Evolutionary conservation across 768 basidiomycete species (phyloP), one percentile per base, ranked within the genome.

Genomic region (Cystobasidiopsis lactophilus): DNA sequence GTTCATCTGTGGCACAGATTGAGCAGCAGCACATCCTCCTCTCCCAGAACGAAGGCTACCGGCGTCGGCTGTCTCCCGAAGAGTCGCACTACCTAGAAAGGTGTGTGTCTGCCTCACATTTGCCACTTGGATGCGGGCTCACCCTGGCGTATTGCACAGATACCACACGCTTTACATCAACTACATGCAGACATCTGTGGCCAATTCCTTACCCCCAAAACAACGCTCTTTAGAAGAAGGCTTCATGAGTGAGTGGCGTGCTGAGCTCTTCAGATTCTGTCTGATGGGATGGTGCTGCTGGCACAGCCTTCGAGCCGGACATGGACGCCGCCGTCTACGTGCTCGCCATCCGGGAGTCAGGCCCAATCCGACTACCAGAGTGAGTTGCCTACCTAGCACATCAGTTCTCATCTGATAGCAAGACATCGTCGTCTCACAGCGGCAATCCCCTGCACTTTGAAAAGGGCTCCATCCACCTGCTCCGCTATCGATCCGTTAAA

Each of bases 391-490:
- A 45, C 41, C 40, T 18, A 35, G 29, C 18, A 1, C 38, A 18
- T 38, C 9, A 33, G 10, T 35, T 40, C 41, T 30, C 3, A 33
- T 21, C 37, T 24, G 26, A 26, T 26, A 11, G 10, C 39, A 43
- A 40, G 51, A 37, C 11, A 35, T 29, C 2, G 1, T 37, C 27
- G 9, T 16, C 24, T 16, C 49, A 26, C 60, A 80, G 88, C 55
- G 84, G 84, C 26, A 74, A 77, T 31, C 68, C 73, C 30, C 65
- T 85, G 52, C 76, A 80, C 35, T 76, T 91, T 72, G 71, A 75
- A 49, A 80, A 79, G 60, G 84, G 80, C 9, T 79, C 83, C 55
- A 84, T 88, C 52, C 80, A 83, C 39, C 63, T 91, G 18, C 73
- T 81, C 18, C 80, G 78, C 21, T 93, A 82, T 65, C 70, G 72